Conservation (phyloP, 768 basidiomycete genomes). For the Tricholoma matsutake region DNA sequence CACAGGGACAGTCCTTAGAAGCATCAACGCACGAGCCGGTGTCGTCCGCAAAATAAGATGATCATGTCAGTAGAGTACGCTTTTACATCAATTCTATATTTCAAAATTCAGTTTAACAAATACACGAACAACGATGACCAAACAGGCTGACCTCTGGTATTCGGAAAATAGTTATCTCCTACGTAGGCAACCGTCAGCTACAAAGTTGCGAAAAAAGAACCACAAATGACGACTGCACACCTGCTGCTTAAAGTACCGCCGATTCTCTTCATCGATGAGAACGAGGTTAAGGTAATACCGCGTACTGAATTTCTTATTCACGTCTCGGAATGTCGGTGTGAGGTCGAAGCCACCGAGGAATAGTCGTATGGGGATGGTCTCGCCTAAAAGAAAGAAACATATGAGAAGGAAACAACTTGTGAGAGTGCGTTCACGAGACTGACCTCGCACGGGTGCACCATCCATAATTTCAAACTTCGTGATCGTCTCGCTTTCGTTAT, state of each 20-base stretch:
- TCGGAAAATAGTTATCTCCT: conserved; percentile 21
- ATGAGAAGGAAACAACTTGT: neutral
- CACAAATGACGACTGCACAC: conserved; percentile 30
- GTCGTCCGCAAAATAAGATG: neutral
- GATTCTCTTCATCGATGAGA: conserved; percentile 96
- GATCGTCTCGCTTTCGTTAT: conserved; percentile 98
- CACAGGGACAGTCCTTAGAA: neutral
- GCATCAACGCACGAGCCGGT: neutral
- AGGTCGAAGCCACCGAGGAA: conserved; percentile 98
- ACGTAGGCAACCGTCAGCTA: neutral
- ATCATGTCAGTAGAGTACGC: neutral
- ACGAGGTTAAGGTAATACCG: conserved; percentile 98
- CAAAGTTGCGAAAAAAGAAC: neutral
- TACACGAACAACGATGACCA: neutral
- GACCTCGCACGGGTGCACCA: conserved; percentile 93
- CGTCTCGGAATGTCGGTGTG: conserved; percentile 97
- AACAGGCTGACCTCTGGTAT: conserved; percentile 17
- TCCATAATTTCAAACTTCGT: conserved; percentile 99
- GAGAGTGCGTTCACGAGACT: conserved; percentile 11
- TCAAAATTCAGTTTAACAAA: neutral
- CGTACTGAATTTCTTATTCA: conserved; percentile 98
- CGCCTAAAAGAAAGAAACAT: too few relatives aligned
- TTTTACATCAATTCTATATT: conserved; percentile 1
- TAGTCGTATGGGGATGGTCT: conserved; percentile 96
- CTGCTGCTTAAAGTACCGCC: conserved; percentile 97